These are phyloP conservation scores for Ceratocystis albifundus DNA, from an alignment of 2,329 filamentous ascomycete species.

Conservation along the genomic window DNA sequence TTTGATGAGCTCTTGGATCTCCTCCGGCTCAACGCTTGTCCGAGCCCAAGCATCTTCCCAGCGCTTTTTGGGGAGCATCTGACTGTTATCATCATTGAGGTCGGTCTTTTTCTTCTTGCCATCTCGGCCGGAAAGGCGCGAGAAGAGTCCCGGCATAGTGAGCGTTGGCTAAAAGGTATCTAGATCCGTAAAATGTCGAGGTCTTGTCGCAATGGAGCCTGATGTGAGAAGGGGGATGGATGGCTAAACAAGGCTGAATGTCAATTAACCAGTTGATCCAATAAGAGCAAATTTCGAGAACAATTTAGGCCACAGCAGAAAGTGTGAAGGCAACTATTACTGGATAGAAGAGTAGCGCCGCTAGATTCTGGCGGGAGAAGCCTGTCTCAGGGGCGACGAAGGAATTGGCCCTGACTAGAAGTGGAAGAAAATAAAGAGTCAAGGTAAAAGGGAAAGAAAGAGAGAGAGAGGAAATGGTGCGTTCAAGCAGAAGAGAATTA, in stretches of 20 bases:
- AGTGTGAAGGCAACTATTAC: not conserved
- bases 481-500: not conserved
- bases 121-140: constrained; percentile 65
- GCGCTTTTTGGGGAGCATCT: constrained; percentile 54
- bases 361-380: not conserved
- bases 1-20: constrained; percentile 76
- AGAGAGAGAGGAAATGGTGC: constrained; percentile 19
- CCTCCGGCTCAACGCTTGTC: constrained; percentile 71
- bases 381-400: constrained; percentile 16
- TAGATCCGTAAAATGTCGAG: not conserved
- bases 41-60: constrained; percentile 86
- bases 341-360: not conserved
- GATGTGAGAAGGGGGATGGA: not conserved
- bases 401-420: not conserved
- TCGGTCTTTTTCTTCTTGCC: constrained; percentile 55
- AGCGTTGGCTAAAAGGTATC: not conserved
- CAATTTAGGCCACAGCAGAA: not conserved
- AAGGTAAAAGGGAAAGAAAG: constrained; percentile 11
- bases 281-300: not conserved
- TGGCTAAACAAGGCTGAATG: not conserved
- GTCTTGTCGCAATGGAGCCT: not conserved
- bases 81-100: constrained; percentile 39
- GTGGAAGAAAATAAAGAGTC: no score
- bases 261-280: not conserved
- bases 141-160: constrained; percentile 48